Conservation (phyloP, 768 basidiomycete species). For the Infundibulicybe gibba region DNA sequence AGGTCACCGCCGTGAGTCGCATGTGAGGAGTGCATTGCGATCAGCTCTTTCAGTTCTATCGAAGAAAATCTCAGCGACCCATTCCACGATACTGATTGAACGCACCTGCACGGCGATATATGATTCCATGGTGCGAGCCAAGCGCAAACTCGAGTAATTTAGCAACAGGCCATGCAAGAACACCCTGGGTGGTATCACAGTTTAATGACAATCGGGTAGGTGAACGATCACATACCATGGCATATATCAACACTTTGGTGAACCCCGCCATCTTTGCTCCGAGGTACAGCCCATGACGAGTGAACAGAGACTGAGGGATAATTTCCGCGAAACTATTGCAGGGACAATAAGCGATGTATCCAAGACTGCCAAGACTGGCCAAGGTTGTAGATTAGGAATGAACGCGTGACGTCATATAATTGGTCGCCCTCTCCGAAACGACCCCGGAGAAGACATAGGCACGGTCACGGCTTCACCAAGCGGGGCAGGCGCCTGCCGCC, state of each 20-base stretch:
- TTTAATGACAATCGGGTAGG: conserved; percentile 2
- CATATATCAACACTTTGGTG: conserved; percentile 64
- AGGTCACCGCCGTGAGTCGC: conserved; percentile 82
- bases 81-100: not conserved
- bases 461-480: not conserved
- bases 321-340: conserved; percentile 77
- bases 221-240: conserved; percentile 42
- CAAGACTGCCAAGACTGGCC: not conserved
- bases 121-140: conserved; percentile 86
- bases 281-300: conserved; percentile 84
- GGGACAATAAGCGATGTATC: not conserved
- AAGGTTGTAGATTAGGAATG: not conserved
- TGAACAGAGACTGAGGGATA: conserved; percentile 91
- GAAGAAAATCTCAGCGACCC: not conserved
- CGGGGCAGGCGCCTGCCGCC: not conserved
- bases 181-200: conserved; percentile 36
- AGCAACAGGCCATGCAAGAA: conserved; percentile 83
- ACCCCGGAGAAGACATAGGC: not conserved
- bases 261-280: conserved; percentile 83
- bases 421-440: not conserved
- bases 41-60: conserved; percentile 81
- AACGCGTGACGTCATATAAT: conserved; percentile 27
- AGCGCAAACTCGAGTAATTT: conserved; percentile 76
- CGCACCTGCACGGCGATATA: conserved; percentile 72
- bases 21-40: conserved; percentile 78